Evolutionary conservation across 1,284 basidiomycete species (phyloP).

Genomic region (Tilletia indica): DNA sequence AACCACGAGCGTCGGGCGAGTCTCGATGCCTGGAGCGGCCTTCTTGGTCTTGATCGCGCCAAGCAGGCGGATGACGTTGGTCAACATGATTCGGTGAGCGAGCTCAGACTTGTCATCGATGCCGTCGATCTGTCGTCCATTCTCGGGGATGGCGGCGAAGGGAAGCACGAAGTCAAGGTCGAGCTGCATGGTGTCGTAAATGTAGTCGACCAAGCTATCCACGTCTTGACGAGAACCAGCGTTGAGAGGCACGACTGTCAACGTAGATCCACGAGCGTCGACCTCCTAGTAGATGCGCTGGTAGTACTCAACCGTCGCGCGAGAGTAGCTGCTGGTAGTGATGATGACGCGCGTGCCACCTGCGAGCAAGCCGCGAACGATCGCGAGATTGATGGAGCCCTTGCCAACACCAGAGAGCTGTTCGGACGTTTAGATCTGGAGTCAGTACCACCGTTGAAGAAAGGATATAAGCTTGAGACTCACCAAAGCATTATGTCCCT

Average conservation of each 20-base stretch:
- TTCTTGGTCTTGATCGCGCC: constrained; percentile 98
- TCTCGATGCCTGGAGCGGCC: constrained; percentile 90
- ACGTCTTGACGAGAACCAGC: constrained; percentile 97
- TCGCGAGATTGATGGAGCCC: constrained; percentile 95
- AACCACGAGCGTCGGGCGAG: constrained; percentile 95
- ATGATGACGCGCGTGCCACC: constrained; percentile 95
- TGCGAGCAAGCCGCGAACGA: constrained; percentile 90
- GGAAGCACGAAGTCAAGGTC: constrained; percentile 98
- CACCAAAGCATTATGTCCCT: constrained; percentile 89
- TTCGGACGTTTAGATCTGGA: not conserved
- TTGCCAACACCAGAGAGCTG: constrained; percentile 89
- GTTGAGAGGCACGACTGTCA: constrained; percentile 99
- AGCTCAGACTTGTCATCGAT: constrained; percentile 96
- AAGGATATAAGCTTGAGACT: not conserved
- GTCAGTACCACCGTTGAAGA: not conserved
- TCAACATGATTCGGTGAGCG: constrained; percentile 79
- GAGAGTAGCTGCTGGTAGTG: constrained; percentile 68
- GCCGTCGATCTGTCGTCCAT: constrained; percentile 98
- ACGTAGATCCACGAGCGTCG: constrained; percentile 87
- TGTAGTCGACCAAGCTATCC: constrained; percentile 88
- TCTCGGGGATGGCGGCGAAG: constrained; percentile 96
- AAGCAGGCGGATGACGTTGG: constrained; percentile 87
- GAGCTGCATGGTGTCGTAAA: constrained; percentile 87
- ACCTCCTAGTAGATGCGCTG: constrained; percentile 95
- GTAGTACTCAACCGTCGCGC: constrained; percentile 90